Percentiles rank a stretch among this genome's conserved stretches.
These are phyloP conservation scores for Discostella stelligeroides DNA, from an alignment of 108 stramenopile genomes.

Conservation along the genomic window DNA sequence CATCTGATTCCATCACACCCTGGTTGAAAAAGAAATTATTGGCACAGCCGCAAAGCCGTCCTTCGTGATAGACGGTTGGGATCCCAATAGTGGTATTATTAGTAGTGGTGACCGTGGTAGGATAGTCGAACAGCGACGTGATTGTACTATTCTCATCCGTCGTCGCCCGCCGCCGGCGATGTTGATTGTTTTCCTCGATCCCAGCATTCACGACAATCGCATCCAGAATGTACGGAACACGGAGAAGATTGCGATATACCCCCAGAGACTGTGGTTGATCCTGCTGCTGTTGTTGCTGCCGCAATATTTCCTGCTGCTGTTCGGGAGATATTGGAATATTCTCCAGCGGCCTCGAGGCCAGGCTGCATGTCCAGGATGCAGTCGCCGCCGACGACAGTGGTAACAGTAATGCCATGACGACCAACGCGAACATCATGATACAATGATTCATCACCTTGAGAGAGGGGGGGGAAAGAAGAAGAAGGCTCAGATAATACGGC, in stretches of 20 bases:
- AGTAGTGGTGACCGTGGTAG: too few species aligned
- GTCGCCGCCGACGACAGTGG: too few species aligned
- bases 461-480: too few species aligned
- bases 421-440: too few species aligned
- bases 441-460: too few species aligned
- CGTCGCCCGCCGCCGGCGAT: background rate
- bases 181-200: background rate
- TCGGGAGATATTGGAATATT: background rate
- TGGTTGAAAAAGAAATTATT: background rate
- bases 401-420: too few species aligned
- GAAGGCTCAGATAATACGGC: too few species aligned
- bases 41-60: slow-evolving; percentile 4
- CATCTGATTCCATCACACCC: too few species aligned
- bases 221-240: background rate
- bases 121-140: too few species aligned
- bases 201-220: background rate
- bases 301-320: background rate
- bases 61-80: background rate
- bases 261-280: too few species aligned
- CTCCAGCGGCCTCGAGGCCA: background rate
- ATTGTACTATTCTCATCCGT: background rate
- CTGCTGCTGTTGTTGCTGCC: too few species aligned
- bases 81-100: too few species aligned
- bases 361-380: background rate
- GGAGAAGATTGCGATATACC: background rate